A percentile compares a stretch with the other conserved stretches of the same genome.
These are phyloP conservation scores for Colletotrichum melonis DNA, from an alignment of 2,329 filamentous ascomycete genomes.

Conservation along the genomic window DNA sequence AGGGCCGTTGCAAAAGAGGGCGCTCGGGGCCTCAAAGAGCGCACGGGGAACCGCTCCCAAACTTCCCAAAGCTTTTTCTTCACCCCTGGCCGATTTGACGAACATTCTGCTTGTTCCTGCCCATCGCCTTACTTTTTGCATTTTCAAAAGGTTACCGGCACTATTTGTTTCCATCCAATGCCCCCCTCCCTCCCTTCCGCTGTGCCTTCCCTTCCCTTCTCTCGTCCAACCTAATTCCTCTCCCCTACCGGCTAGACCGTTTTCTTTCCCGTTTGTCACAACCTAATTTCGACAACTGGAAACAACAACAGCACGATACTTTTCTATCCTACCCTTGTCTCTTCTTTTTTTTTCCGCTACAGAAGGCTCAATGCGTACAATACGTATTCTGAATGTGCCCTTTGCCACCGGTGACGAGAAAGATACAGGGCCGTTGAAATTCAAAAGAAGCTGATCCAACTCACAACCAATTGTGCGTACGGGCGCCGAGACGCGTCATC, in stretches of 20 bases:
- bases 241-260: background rate
- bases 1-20: background rate
- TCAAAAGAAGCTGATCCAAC: background rate
- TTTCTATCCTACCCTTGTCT: background rate
- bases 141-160: background rate
- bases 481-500: constrained; percentile 1
- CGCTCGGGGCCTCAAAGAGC: background rate
- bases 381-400: background rate
- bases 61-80: background rate
- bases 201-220: background rate
- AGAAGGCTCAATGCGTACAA: background rate
- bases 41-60: background rate
- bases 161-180: background rate
- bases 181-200: background rate
- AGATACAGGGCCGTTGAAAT: background rate
- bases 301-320: background rate
- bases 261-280: background rate
- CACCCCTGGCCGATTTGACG: background rate
- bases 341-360: background rate
- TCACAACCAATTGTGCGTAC: background rate
- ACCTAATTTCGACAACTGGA: constrained; percentile 5
- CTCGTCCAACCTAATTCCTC: background rate
- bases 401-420: background rate
- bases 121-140: background rate
- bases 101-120: background rate